Percentiles rank a stretch among this genome's conserved stretches.
These are phyloP conservation scores for Penicillium simplicissimum DNA, from an alignment of 495 filamentous ascomycete species.

Conservation along the genomic window DNA sequence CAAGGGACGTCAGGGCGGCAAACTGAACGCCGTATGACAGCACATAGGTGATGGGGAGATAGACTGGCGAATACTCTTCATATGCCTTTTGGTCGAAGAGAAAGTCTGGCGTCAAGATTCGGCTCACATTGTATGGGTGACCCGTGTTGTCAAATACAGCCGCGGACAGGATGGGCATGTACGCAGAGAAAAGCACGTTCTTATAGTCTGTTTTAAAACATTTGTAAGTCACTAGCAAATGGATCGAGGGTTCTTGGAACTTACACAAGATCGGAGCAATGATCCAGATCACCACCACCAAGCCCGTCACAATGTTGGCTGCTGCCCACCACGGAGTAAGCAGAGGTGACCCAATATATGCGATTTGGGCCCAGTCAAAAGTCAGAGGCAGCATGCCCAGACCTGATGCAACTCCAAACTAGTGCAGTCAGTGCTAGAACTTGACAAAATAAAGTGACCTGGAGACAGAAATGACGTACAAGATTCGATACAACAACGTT, in stretches of 20 bases:
- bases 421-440: conserved; percentile 1
- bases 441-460: not conserved
- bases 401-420: conserved; percentile 80
- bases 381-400: conserved; percentile 82
- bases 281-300: conserved; percentile 82
- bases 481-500: conserved; percentile 60
- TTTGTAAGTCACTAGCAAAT: not conserved
- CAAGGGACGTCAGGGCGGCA: conserved; percentile 67
- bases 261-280: conserved; percentile 66
- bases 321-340: conserved; percentile 88
- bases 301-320: conserved; percentile 78
- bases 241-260: not conserved
- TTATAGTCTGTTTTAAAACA: conserved; percentile 56
- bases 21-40: conserved; percentile 83
- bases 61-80: conserved; percentile 75
- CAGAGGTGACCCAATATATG: conserved; percentile 83
- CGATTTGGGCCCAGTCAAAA: conserved; percentile 90
- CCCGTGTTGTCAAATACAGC: conserved; percentile 79
- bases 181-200: conserved; percentile 74
- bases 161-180: conserved; percentile 75
- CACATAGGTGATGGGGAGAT: conserved; percentile 80
- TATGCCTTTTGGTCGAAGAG: conserved; percentile 74
- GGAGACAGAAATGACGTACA: conserved; percentile 6
- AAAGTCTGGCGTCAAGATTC: conserved; percentile 72
- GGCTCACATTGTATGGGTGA: conserved; percentile 73